Conservation (phyloP, 2,329 filamentous ascomycete species). For the Paradendryphiella salina region DNA sequence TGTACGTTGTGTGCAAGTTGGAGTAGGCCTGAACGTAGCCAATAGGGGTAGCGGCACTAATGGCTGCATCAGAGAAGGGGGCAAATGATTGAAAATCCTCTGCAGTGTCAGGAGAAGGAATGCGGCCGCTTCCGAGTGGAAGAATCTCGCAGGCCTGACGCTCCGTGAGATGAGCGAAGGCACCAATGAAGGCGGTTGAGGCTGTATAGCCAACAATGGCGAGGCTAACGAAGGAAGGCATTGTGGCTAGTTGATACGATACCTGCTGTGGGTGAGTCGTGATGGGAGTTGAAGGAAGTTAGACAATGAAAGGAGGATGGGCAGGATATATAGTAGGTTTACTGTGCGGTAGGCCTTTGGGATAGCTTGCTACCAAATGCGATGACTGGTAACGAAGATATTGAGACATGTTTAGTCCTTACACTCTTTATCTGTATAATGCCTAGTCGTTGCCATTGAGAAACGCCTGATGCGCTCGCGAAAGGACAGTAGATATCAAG, state of each 20-base stretch:
- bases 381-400: no score
- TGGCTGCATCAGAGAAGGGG: conserved; percentile 14
- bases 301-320: neutral
- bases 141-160: neutral
- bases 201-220: neutral
- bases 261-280: neutral
- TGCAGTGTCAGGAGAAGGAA: conserved; percentile 14
- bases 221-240: neutral
- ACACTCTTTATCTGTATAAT: no score
- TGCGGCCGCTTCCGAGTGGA: conserved; percentile 3
- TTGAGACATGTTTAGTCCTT: no score
- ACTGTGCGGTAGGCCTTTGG: no score
- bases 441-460: no score
- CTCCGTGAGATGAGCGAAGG: neutral
- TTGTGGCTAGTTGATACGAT: neutral
- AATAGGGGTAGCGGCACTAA: conserved; percentile 15
- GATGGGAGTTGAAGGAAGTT: neutral
- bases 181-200: neutral
- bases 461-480: no score
- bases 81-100: conserved; percentile 16
- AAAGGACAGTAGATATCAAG: no score
- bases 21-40: conserved; percentile 23
- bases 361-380: no score
- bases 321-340: neutral
- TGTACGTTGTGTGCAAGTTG: conserved; percentile 17